Evolutionary conservation across 176 grass and related monocot genomes (phyloP).

Genomic region (Avena atlantica): DNA sequence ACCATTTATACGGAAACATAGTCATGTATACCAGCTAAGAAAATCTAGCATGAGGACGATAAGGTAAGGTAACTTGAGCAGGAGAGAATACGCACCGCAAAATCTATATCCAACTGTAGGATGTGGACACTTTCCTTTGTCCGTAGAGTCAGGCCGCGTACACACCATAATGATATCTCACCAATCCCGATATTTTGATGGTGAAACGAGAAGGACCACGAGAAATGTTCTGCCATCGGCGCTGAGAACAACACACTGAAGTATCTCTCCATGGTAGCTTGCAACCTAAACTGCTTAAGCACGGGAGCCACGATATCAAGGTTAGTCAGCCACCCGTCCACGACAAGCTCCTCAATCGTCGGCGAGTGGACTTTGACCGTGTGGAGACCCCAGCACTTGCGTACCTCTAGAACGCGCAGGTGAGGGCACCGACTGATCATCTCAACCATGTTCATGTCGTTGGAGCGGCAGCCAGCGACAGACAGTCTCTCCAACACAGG

Average conservation of each 20-base stretch:
- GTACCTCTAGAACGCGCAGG: background rate
- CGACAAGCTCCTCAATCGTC: background rate
- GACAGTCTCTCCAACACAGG: background rate
- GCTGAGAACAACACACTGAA: background rate
- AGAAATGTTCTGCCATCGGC: background rate
- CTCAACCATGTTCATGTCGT: background rate
- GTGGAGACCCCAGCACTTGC: background rate
- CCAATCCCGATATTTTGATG: background rate
- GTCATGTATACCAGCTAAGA: background rate
- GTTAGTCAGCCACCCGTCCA: background rate
- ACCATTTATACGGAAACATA: background rate
- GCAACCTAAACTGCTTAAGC: background rate
- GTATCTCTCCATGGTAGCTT: background rate
- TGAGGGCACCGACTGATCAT: slow-evolving; percentile 2
- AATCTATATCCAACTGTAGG: background rate
- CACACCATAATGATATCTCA: background rate
- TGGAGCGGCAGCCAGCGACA: background rate
- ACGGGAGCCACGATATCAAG: slow-evolving; percentile 2
- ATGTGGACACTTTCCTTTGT: background rate
- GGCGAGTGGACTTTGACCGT: background rate
- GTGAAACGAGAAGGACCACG: background rate
- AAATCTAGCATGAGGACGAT: background rate
- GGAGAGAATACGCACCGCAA: background rate
- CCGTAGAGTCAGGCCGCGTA: background rate
- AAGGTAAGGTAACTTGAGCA: background rate